A percentile compares a stretch with the other conserved stretches of the same genome.
These are phyloP conservation scores for Piloderma croceum DNA, from an alignment of 768 basidiomycete species.

Conservation along the genomic window DNA sequence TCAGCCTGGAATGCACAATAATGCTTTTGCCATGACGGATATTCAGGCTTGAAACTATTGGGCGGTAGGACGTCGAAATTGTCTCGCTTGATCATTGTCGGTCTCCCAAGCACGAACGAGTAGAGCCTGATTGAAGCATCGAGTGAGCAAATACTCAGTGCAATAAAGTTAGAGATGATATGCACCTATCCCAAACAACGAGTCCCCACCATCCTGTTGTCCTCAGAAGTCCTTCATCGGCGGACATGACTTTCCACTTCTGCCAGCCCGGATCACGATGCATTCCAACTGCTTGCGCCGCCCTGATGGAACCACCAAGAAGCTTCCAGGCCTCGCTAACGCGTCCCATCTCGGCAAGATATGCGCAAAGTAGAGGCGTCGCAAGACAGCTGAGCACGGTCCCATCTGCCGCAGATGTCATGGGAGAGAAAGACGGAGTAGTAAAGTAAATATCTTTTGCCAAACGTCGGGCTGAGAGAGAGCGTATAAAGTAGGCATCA, in stretches of 20 bases:
- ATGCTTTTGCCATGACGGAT: slow-evolving; percentile 29
- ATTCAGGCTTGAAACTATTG: slow-evolving; percentile 22
- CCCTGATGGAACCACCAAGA: slow-evolving; percentile 15
- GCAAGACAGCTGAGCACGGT: slow-evolving; percentile 43
- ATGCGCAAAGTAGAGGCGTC: slow-evolving; percentile 38
- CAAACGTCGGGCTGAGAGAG: slow-evolving; percentile 40
- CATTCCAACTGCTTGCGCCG: slow-evolving; percentile 21
- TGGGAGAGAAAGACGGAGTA: slow-evolving; percentile 22
- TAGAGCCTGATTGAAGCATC: slow-evolving; percentile 27
- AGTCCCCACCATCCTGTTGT: slow-evolving; percentile 21
- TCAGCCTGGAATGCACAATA: slow-evolving; percentile 33
- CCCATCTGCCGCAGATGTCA: slow-evolving; percentile 34
- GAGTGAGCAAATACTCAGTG: slow-evolving; percentile 6
- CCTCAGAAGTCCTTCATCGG: slow-evolving; percentile 18
- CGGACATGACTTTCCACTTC: slow-evolving; percentile 22
- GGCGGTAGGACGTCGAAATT: slow-evolving; percentile 34
- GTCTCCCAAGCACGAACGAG: slow-evolving; percentile 41
- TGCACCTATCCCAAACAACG: slow-evolving; percentile 18
- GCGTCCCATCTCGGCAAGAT: slow-evolving; percentile 41
- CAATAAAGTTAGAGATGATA: no score
- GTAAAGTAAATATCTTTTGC: slow-evolving; percentile 41
- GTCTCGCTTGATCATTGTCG: slow-evolving; percentile 33
- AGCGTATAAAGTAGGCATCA: slow-evolving; percentile 35
- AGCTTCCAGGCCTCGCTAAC: slow-evolving; percentile 37
- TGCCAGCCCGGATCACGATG: slow-evolving; percentile 23